These are phyloP conservation scores for Candida andamanensis DNA, from an alignment of 805 yeast genomes.

Conservation along the genomic window DNA sequence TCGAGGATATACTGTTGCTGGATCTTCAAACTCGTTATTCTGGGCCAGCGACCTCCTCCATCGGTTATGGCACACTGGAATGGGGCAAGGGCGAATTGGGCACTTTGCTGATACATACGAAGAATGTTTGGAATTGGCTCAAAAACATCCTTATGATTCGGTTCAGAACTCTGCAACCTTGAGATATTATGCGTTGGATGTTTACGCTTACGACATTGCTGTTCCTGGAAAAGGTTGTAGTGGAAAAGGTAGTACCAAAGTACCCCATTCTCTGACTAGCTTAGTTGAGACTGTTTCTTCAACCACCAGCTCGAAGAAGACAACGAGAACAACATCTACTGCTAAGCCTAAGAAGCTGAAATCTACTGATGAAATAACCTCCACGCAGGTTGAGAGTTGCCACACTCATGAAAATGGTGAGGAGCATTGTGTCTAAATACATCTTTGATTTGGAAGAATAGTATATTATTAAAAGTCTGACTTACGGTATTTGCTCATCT, in stretches of 20 bases:
- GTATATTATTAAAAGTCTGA: no score
- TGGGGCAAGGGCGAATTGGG: conserved; percentile 27
- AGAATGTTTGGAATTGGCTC: conserved; percentile 29
- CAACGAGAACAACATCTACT: conserved; percentile 1
- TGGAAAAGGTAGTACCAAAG: conserved; percentile 7
- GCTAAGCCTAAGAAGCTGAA: conserved; percentile 1
- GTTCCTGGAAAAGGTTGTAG: conserved; percentile 17
- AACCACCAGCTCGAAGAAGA: no score
- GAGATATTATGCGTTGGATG: conserved; percentile 13
- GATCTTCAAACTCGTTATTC: conserved; percentile 17
- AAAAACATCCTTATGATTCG: conserved; percentile 25
- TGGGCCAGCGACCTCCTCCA: conserved; percentile 37
- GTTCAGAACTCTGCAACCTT: conserved; percentile 18
- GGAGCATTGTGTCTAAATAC: conserved; percentile 13
- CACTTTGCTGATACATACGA: conserved; percentile 32
- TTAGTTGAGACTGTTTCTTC: not conserved
- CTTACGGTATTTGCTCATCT: no score
- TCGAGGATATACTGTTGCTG: conserved; percentile 25
- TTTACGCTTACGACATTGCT: conserved; percentile 16
- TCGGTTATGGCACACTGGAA: conserved; percentile 32
- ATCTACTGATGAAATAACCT: no score
- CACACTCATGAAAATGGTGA: conserved; percentile 16
- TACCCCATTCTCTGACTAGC: not conserved
- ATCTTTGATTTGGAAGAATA: no score
- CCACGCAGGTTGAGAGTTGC: no score